phyloP scores from a whole-genome alignment of 768 basidiomycete species.

The Austroboletus festivus region DNA sequence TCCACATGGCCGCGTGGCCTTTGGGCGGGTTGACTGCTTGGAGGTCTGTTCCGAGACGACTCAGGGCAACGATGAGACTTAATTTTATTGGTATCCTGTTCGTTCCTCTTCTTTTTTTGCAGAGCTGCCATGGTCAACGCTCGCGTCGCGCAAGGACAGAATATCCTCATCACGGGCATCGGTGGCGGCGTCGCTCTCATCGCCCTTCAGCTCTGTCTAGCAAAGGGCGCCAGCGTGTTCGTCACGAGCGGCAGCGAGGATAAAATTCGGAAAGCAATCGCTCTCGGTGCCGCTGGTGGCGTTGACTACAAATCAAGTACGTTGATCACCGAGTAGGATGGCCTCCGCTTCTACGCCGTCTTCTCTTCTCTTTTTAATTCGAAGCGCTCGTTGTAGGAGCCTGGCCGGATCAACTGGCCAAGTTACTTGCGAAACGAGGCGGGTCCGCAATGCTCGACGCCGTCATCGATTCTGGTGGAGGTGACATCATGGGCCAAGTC shows the following conservation, averaged over 20 bases:
- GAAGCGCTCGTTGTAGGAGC: conserved; percentile 33
- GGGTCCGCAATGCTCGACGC: conserved; percentile 43
- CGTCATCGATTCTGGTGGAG: conserved; percentile 70
- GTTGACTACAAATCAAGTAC: conserved; percentile 67
- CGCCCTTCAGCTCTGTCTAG: conserved; percentile 72
- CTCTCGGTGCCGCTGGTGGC: conserved; percentile 74
- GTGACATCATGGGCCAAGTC: conserved; percentile 54
- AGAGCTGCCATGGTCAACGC: conserved; percentile 71
- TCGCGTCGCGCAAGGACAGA: conserved; percentile 57
- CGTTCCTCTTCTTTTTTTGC: background rate
- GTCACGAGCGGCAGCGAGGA: conserved; percentile 70
- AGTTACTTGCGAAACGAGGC: conserved; percentile 37
- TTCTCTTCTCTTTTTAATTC: background rate
- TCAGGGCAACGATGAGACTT: too few species aligned
- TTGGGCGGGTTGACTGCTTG: conserved; percentile 78
- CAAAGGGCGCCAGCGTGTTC: conserved; percentile 75
- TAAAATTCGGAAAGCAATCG: conserved; percentile 65
- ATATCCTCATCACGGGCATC: conserved; percentile 77
- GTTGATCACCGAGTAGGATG: too few species aligned
- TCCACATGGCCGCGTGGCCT: conserved; percentile 75
- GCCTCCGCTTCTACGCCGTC: too few species aligned
- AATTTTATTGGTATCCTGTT: too few species aligned
- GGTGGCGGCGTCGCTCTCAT: conserved; percentile 83
- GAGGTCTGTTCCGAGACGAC: conserved; percentile 48
- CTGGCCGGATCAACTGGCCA: conserved; percentile 50